These are phyloP conservation scores for Discostella stelligera DNA, from an alignment of 352 stramenopile genomes.

Conservation along the genomic window DNA sequence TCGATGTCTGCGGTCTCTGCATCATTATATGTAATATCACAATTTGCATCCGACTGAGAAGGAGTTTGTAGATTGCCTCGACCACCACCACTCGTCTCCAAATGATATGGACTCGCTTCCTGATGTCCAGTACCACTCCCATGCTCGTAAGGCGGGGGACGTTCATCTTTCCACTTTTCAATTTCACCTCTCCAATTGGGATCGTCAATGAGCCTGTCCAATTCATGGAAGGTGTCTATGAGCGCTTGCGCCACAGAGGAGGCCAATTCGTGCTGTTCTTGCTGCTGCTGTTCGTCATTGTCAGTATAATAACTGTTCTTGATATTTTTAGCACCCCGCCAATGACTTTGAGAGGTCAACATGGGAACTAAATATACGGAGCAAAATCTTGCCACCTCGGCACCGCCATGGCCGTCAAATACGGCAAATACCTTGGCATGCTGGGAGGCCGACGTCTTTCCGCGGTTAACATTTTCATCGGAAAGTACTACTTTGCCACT, in stretches of 20 bases:
- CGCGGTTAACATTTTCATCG: constrained; percentile 12
- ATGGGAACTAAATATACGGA: constrained; percentile 74
- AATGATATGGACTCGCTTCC: not conserved
- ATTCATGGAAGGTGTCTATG: constrained; percentile 71
- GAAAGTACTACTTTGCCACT: not conserved
- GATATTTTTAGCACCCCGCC: constrained; percentile 18
- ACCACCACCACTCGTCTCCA: constrained; percentile 1
- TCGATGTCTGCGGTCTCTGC: not conserved
- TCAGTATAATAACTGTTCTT: too few relatives aligned
- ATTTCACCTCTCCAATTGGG: constrained; percentile 53
- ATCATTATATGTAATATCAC: constrained; percentile 23
- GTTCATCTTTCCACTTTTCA: constrained; percentile 48
- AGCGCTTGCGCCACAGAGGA: constrained; percentile 57
- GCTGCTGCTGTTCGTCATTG: not conserved
- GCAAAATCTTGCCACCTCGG: constrained; percentile 76
- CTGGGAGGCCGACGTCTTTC: not conserved
- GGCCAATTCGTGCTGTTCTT: constrained; percentile 16
- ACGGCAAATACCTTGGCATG: constrained; percentile 82
- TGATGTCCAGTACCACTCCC: constrained; percentile 11
- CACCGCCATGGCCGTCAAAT: constrained; percentile 83
- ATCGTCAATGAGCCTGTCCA: constrained; percentile 81
- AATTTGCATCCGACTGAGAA: constrained; percentile 6
- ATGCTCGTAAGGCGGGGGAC: constrained; percentile 45
- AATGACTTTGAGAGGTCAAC: constrained; percentile 62
- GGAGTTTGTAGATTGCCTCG: constrained; percentile 1